Percentiles rank a stretch among this genome's conserved stretches.
Conservation (phyloP, 257 asterid species). For the Henckelia pumila region DNA sequence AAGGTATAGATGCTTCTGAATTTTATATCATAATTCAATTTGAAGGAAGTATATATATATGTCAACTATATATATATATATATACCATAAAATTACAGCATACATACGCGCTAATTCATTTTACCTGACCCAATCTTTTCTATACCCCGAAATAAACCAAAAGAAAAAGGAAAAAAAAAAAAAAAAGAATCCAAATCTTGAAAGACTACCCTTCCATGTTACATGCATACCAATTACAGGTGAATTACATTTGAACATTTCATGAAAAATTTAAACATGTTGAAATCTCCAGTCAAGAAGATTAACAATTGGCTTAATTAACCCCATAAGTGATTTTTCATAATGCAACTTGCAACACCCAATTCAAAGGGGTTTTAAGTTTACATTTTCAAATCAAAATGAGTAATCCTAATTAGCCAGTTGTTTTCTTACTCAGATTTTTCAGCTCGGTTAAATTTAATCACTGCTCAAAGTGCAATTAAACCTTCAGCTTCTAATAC, state of each 20-base stretch:
- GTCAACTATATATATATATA: too few relatives aligned
- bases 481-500: constrained; percentile 12
- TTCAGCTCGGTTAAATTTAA: neutral
- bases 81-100: constrained; percentile 28
- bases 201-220: constrained; percentile 24
- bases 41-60: constrained; percentile 13
- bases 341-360: too few relatives aligned
- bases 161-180: constrained; percentile 4
- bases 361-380: too few relatives aligned
- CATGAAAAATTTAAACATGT: neutral
- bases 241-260: neutral
- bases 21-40: constrained; percentile 21
- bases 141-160: constrained; percentile 13
- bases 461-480: neutral
- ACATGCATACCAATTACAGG: neutral
- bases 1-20: constrained; percentile 9
- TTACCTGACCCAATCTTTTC: constrained; percentile 23
- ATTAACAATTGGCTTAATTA: neutral
- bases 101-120: constrained; percentile 2
- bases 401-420: neutral
- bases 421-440: neutral
- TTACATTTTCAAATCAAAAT: too few relatives aligned
- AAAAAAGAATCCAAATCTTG: constrained; percentile 16
- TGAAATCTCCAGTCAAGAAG: neutral
- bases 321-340: neutral